Evolutionary conservation across 192 early-diverging fungal genomes (phyloP).

Genomic region (Lunasporangiospora selenospora): DNA sequence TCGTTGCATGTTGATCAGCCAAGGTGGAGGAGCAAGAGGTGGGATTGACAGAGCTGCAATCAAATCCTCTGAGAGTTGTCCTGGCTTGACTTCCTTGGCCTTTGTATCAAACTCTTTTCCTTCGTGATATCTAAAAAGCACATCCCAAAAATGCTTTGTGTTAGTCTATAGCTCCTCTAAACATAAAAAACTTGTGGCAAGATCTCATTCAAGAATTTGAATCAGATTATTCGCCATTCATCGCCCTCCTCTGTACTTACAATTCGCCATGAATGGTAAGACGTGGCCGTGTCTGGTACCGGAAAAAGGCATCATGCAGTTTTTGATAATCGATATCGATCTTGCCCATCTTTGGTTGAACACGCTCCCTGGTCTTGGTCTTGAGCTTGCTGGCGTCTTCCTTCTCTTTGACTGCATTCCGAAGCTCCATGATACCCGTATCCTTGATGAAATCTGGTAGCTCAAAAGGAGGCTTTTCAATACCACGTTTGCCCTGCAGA

Average conservation of each 20-base stretch:
- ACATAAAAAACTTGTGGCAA: background rate
- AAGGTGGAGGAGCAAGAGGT: constrained; percentile 92
- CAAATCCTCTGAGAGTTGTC: constrained; percentile 85
- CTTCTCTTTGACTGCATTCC: constrained; percentile 87
- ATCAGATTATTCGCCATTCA: background rate
- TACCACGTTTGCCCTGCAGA: constrained; percentile 95
- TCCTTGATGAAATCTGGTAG: constrained; percentile 97
- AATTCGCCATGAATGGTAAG: constrained; percentile 81
- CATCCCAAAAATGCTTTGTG: no score
- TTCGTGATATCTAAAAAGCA: constrained; percentile 89
- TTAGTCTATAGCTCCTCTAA: no score
- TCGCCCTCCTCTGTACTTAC: constrained; percentile 65
- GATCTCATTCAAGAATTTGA: constrained; percentile 2
- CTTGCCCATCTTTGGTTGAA: constrained; percentile 96
- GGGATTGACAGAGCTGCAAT: constrained; percentile 90
- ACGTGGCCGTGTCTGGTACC: constrained; percentile 88
- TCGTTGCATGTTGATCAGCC: constrained; percentile 99
- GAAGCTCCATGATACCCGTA: constrained; percentile 98
- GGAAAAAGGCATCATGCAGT: constrained; percentile 97
- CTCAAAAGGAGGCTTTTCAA: constrained; percentile 95
- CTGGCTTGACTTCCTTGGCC: constrained; percentile 87
- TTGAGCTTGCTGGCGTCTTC: constrained; percentile 84
- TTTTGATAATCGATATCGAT: constrained; percentile 98
- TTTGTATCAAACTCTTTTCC: constrained; percentile 96
- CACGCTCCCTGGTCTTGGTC: constrained; percentile 83